Evolutionary conservation across 2,329 filamentous ascomycete genomes (phyloP), one percentile per base, ranked within the genome.

Genomic region (Curvularia hawaiiensis): DNA sequence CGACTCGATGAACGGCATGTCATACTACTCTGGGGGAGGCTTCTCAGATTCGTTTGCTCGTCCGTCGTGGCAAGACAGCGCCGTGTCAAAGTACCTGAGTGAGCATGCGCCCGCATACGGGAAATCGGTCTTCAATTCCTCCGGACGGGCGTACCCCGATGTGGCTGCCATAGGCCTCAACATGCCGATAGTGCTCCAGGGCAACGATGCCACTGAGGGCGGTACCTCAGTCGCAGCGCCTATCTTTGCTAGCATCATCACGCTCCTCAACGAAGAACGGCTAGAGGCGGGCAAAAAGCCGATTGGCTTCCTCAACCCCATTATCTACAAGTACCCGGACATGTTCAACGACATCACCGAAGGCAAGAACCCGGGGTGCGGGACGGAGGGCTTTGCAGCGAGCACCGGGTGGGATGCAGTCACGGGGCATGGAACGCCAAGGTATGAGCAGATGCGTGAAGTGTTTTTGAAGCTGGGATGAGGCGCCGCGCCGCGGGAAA

Each of bases 181-280:
- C 45, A 81, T 79, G 52, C 71, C 70, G 12, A 68, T 76, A 3
- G 67, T 79, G 5, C 70, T 75, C 56, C 69, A 75, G 48, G 71
- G 73, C 11, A 66, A 58, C 3, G 66, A 75, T 7, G 41, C 52
- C 3, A 64, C 67, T 20, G 54, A 81, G 16, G 78, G 78, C n/a
- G 83, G 84, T 4, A 82, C 80, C 2, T 81, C 78, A 35, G 82
- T 84, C 45, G 80, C 85, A 1, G 75, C 84, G 1, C 88, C 88
- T 0, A 76, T 84, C 0, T 84, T 85, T 43, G 83, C 83, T 0
- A 82, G 79, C 2, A 77, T 89, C 30, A 73, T 89, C 31, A 79
- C 82, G 2, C 76, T 88, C 18, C 70, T 89, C 49, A 89, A 89
- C 63, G 84, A 88, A 61, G 83, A 82, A 3, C 78, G 83, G 16